These are phyloP conservation scores for Blastobotrys elegans DNA, from an alignment of 1,139 yeast species.

Conservation along the genomic window DNA sequence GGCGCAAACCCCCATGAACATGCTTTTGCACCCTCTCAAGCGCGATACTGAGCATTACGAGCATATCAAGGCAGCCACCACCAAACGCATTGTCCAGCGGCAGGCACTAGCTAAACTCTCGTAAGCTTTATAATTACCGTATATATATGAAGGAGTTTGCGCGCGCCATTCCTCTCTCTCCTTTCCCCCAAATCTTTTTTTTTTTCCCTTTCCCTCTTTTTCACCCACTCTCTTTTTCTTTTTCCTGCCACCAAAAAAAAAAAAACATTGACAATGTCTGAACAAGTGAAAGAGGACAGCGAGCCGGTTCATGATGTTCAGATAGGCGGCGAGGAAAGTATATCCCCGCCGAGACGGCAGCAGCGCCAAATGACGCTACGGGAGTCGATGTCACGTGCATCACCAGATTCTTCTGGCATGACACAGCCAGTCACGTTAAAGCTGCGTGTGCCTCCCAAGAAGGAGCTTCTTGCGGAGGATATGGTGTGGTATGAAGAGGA, in stretches of 20 bases:
- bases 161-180: too few relatives aligned
- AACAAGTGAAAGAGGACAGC: too few relatives aligned
- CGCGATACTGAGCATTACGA: background rate
- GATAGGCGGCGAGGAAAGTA: too few relatives aligned
- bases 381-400: constrained; percentile 2
- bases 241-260: too few relatives aligned
- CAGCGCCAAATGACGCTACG: constrained; percentile 9
- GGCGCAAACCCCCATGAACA: background rate
- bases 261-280: too few relatives aligned
- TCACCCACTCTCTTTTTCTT: too few relatives aligned
- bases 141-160: too few relatives aligned
- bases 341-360: constrained; percentile 1
- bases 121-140: too few relatives aligned
- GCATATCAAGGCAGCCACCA: background rate
- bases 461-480: constrained; percentile 18
- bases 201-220: too few relatives aligned
- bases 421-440: constrained; percentile 3
- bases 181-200: too few relatives aligned
- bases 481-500: constrained; percentile 26
- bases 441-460: background rate
- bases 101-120: background rate
- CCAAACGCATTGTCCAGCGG: background rate
- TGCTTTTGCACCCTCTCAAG: background rate
- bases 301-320: too few relatives aligned
- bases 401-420: background rate